Base-by-base conservation (phyloP, 441 rosid genomes). In the Populus hybrid region DNA sequence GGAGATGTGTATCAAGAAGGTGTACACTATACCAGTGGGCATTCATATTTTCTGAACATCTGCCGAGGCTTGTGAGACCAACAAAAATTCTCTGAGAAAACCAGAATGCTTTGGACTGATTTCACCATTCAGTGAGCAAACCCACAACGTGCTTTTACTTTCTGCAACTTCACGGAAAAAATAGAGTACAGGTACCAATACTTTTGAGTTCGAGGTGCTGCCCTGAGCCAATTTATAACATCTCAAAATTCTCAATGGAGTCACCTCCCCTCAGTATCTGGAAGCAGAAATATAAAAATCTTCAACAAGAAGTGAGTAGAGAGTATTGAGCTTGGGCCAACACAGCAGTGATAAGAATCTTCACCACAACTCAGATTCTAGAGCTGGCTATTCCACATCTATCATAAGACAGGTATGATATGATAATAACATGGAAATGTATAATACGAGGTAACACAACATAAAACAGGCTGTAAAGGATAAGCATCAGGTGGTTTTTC, bases 251-350 rank as follows among this genome's bases (percentile, higher is more conserved):
- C 75, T 36, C 70, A 66, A 71, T 33, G 82, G 70, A 77, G 77
- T 87, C 88, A 87, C 80, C 89, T 84, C 71, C 66, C 82, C 73
- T 61, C 45, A 6, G 11, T 71, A 83, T 84, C 90, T 88, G 90
- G 74, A 87, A 85, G 70, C 82, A 85, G 59, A 75, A 81, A 76
- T 63, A 61, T 66, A 71, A 64, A 64, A 23, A 69, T 21, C 18
- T 29, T 65, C 53, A 73, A 72, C 67, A 75, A 78, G 63, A 12
- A 59, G 56, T 56, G 70, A 7, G 26, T 9, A 33, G 42, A 14
- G 26, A 24, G 68, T 9, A 23, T 42, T 18, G 64, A 29, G 5
- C 53, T 29, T 23, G 4, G 29, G 26, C 42, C 9, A 12, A 28
- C 69, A 21, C 2, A 23, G 65, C 65, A 61, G 65, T 21, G 65